A percentile compares a stretch with the other conserved stretches of the same genome.
phyloP scores from a whole-genome alignment of 2,329 filamentous ascomycete species.

The Penicillium brevicompactum region DNA sequence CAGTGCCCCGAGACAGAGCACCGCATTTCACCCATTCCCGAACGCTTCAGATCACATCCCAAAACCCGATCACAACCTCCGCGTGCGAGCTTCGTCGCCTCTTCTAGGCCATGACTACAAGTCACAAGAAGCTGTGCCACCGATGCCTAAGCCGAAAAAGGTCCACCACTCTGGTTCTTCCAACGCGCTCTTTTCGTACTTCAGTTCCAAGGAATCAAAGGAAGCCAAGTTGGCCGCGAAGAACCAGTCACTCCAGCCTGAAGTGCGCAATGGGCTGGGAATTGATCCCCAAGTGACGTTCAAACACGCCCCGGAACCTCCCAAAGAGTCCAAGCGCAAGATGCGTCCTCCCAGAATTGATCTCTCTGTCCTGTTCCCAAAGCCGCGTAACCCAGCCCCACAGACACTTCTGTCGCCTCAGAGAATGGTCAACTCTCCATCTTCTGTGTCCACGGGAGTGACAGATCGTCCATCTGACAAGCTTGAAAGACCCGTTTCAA shows the following conservation, averaged over 20 bases:
- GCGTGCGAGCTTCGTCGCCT: constrained; percentile 50
- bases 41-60: constrained; percentile 17
- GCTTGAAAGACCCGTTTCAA: constrained; percentile 18
- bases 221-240: constrained; percentile 40
- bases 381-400: constrained; percentile 33
- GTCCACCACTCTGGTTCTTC: constrained; percentile 46
- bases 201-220: constrained; percentile 45
- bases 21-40: constrained; percentile 31
- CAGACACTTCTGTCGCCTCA: constrained; percentile 45
- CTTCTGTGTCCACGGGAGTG: constrained; percentile 36
- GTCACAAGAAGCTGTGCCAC: constrained; percentile 27
- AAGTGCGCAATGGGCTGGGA: constrained; percentile 20
- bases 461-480: constrained; percentile 35
- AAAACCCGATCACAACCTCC: constrained; percentile 32
- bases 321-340: constrained; percentile 42
- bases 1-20: constrained; percentile 31
- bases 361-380: constrained; percentile 46
- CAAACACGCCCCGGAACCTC: constrained; percentile 24
- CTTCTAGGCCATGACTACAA: constrained; percentile 44
- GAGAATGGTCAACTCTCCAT: constrained; percentile 43
- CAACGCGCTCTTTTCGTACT: constrained; percentile 51
- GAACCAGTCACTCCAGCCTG: constrained; percentile 19
- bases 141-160: constrained; percentile 40
- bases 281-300: constrained; percentile 25
- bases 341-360: constrained; percentile 44